phyloP scores from a whole-genome alignment of 2,329 filamentous ascomycete species.

The Cladophialophora carrionii region DNA sequence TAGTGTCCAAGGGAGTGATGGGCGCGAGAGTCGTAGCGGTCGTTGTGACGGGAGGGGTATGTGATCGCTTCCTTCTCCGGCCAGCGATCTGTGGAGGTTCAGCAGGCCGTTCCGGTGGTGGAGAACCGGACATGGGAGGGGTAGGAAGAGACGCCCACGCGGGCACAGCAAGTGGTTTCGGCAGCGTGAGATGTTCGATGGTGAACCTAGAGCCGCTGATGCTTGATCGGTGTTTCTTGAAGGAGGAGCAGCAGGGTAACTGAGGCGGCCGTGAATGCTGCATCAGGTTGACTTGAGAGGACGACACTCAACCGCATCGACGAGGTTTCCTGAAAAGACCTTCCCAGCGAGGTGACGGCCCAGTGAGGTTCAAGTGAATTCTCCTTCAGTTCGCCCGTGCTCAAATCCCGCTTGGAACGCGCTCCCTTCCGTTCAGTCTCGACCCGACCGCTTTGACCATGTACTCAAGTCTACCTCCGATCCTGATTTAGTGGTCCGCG shows the following conservation, averaged over 20 bases:
- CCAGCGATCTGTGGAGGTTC: constrained; percentile 45
- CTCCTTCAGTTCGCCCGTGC: constrained; percentile 24
- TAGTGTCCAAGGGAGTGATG: constrained; percentile 23
- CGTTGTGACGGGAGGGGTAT: constrained; percentile 39
- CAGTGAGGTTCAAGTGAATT: constrained; percentile 6
- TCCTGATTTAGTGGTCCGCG: constrained; percentile 35
- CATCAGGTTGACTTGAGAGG: constrained; percentile 32
- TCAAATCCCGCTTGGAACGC: constrained; percentile 24
- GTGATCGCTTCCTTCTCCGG: constrained; percentile 41
- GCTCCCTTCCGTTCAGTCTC: constrained; percentile 14
- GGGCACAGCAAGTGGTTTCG: constrained; percentile 40
- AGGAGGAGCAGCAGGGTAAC: constrained; percentile 34
- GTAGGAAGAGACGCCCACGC: constrained; percentile 46
- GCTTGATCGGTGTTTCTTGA: constrained; percentile 40
- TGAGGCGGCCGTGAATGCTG: constrained; percentile 36
- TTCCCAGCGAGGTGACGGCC: neutral
- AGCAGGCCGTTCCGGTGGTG: constrained; percentile 45
- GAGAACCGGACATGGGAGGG: constrained; percentile 52
- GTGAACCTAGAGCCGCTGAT: constrained; percentile 40
- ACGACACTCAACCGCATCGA: constrained; percentile 14
- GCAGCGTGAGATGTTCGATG: constrained; percentile 38
- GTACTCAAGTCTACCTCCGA: constrained; percentile 32
- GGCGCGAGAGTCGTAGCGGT: constrained; percentile 29
- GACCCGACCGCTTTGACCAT: constrained; percentile 21
- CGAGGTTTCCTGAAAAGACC: constrained; percentile 7